Evolutionary conservation across 2,329 filamentous ascomycete genomes (phyloP), one percentile per base, ranked within the genome.

Genomic region (Ceratocystis albifundus): DNA sequence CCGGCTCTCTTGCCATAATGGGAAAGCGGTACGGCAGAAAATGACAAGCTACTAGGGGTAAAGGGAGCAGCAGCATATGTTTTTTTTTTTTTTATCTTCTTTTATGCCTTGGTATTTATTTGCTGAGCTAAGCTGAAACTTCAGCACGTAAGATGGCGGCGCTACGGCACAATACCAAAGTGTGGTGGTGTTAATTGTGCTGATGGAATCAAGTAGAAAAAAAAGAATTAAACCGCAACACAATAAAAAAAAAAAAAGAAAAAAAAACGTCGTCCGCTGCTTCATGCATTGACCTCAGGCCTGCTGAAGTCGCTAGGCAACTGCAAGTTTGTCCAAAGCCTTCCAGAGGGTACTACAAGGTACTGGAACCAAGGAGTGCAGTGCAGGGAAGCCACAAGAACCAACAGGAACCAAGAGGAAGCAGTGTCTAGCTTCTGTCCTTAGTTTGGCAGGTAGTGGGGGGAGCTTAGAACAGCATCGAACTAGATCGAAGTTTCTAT

Each of bases 401-500:
- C 17, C 55, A 61, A 12, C 22, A 61, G 30, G 30, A 61, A 28
- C 55, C 22, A 32, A 53, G 10, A 41, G 50, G 44, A 25, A 57
- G 36, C 48, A 28, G 59, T 48, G 32, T 50, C 55, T 50, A 44
- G 44, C 44, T 28, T 61, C 36, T 46, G 61, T 67, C 62, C 45
- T 28, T 55, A 44, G 66, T 67, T 64, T 64, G 61, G 45, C 32
- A 57, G 61, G 61, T 64, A 61, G 67, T 66, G 64, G 64, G 36
- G 32, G 64, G 67, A 68, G 67, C 74, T 68, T 77, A 74, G 76
- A 78, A 78, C 71, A 74, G 73, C 74, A 73, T 74, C 75, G 76
- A 78, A 78, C 72, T 76, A 69, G 73, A 74, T 78, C 75, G 76
- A 78, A 78, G 65, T 68, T 57, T 66, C 55, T 30, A 61, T 44